These are phyloP conservation scores for Neonectria hederae DNA, from an alignment of 2,329 filamentous ascomycete species.

Conservation along the genomic window DNA sequence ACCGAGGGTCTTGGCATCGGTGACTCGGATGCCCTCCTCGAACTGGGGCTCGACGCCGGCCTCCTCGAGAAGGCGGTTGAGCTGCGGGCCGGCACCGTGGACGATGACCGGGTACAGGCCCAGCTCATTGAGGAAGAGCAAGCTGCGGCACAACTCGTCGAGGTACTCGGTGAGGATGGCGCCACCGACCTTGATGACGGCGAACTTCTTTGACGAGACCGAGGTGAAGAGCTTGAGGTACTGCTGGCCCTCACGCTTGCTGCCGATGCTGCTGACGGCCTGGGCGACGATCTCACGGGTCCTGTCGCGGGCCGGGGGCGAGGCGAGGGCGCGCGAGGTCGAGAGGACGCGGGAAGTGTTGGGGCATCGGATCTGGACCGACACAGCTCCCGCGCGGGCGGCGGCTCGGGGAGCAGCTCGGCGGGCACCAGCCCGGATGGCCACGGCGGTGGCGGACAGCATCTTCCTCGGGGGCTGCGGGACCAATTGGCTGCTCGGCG, in stretches of 20 bases:
- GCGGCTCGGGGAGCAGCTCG: constrained; percentile 49
- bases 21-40: constrained; percentile 94
- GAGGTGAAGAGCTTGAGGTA: constrained; percentile 98
- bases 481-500: constrained; percentile 37
- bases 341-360: constrained; percentile 43
- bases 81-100: constrained; percentile 92
- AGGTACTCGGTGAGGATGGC: constrained; percentile 95
- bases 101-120: constrained; percentile 95
- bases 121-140: constrained; percentile 94
- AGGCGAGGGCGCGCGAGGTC: constrained; percentile 31
- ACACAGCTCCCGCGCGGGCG: constrained; percentile 31
- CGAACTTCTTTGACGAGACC: constrained; percentile 95
- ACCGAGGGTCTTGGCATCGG: constrained; percentile 92
- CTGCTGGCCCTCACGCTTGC: constrained; percentile 95
- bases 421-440: constrained; percentile 56
- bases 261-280: constrained; percentile 93
- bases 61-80: constrained; percentile 89
- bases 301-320: constrained; percentile 39
- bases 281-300: constrained; percentile 51
- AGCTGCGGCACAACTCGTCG: constrained; percentile 86
- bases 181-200: constrained; percentile 97
- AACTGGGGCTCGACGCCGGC: constrained; percentile 95
- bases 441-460: constrained; percentile 55
- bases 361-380: constrained; percentile 39
- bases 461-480: constrained; percentile 44